phyloP scores from a whole-genome alignment of 495 filamentous ascomycete genomes.

The Penicillium turbatum region DNA sequence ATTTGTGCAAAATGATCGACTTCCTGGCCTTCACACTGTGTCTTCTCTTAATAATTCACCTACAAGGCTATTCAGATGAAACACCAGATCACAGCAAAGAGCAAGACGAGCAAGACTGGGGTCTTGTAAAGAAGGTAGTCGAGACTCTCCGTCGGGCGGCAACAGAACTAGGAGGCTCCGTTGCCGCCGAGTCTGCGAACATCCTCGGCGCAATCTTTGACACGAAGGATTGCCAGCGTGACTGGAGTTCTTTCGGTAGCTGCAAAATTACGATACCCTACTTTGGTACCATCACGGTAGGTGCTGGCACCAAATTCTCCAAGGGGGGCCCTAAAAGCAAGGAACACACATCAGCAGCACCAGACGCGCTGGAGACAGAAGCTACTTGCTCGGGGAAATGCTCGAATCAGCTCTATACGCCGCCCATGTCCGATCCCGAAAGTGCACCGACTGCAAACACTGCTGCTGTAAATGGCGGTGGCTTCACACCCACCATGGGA shows the following conservation, averaged over 20 bases:
- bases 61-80: slow-evolving; percentile 39
- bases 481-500: background rate
- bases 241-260: background rate
- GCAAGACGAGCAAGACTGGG: slow-evolving; percentile 45
- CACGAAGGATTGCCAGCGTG: background rate
- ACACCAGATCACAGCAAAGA: slow-evolving; percentile 19
- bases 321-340: slow-evolving; percentile 2
- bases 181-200: slow-evolving; percentile 44
- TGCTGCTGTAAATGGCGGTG: background rate
- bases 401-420: slow-evolving; percentile 23
- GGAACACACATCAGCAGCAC: background rate
- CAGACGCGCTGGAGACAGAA: background rate
- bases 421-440: slow-evolving; percentile 23
- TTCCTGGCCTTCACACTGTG: slow-evolving; percentile 52
- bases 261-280: slow-evolving; percentile 43
- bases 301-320: slow-evolving; percentile 29
- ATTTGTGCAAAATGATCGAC: slow-evolving; percentile 51
- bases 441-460: background rate
- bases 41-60: slow-evolving; percentile 46
- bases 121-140: slow-evolving; percentile 37
- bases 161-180: slow-evolving; percentile 40
- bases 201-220: slow-evolving; percentile 39
- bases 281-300: slow-evolving; percentile 41
- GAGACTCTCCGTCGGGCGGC: slow-evolving; percentile 40
- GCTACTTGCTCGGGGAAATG: background rate